A percentile compares a stretch with the other conserved stretches of the same genome.
phyloP scores from a whole-genome alignment of 805 yeast species.

The Citeromyces nyonsensis region DNA sequence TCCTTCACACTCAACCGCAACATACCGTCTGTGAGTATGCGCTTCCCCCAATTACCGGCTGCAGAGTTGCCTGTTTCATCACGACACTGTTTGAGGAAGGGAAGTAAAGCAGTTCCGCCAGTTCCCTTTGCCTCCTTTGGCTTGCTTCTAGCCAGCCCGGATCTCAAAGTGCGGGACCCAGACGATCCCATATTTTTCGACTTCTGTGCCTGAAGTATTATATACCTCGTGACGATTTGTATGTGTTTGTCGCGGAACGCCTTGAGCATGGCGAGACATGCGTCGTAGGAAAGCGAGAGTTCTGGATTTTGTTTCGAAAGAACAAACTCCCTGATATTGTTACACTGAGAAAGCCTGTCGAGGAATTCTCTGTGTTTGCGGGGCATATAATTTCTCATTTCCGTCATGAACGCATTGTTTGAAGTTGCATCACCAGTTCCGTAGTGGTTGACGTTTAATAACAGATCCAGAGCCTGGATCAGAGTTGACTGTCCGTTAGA shows the following conservation, averaged over 20 bases:
- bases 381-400: slow-evolving; percentile 88
- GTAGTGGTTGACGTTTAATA: slow-evolving; percentile 62
- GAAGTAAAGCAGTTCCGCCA: slow-evolving; percentile 86
- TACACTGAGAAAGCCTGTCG: slow-evolving; percentile 35
- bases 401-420: slow-evolving; percentile 37
- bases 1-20: slow-evolving; percentile 9
- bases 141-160: slow-evolving; percentile 43
- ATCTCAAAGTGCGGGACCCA: slow-evolving; percentile 34
- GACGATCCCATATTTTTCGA: slow-evolving; percentile 32
- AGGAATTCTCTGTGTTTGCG: slow-evolving; percentile 68
- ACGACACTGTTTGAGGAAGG: slow-evolving; percentile 87
- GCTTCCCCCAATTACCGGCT: slow-evolving; percentile 83
- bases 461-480: slow-evolving; percentile 72
- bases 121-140: slow-evolving; percentile 59
- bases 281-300: slow-evolving; percentile 64
- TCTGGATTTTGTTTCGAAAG: slow-evolving; percentile 29
- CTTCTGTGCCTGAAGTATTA: slow-evolving; percentile 63
- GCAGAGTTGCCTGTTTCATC: slow-evolving; percentile 94
- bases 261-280: slow-evolving; percentile 78
- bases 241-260: slow-evolving; percentile 86
- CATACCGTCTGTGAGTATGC: slow-evolving; percentile 42
- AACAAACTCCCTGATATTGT: slow-evolving; percentile 56
- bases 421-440: slow-evolving; percentile 43
- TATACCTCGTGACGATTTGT: slow-evolving; percentile 80
- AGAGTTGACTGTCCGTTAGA: slow-evolving; percentile 88